phyloP scores from a whole-genome alignment of 208 protist species.

The Leptomonas seymouri region DNA sequence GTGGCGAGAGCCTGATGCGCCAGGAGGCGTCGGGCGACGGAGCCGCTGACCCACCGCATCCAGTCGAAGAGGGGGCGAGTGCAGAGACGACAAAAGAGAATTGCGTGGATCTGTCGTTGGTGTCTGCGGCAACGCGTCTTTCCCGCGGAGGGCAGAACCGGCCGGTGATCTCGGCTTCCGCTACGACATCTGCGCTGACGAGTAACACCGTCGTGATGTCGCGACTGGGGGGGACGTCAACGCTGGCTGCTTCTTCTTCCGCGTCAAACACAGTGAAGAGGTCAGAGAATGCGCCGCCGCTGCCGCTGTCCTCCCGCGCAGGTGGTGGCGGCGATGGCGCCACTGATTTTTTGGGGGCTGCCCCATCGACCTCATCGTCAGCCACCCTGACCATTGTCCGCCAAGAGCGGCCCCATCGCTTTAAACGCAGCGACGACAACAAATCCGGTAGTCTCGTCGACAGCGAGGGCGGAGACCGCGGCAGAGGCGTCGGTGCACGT shows the following conservation, averaged over 20 bases:
- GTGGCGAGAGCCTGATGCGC: neutral
- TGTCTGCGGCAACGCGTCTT: neutral
- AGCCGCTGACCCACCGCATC: neutral
- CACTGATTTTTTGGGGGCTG: neutral
- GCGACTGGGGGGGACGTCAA: neutral
- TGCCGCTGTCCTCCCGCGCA: constrained; percentile 14
- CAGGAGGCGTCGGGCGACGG: neutral
- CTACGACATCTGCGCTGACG: constrained; percentile 2
- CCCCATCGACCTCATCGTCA: neutral
- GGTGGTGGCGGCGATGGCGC: neutral
- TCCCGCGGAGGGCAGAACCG: neutral
- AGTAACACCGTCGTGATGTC: constrained; percentile 29
- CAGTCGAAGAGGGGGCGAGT: neutral
- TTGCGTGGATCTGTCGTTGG: neutral
- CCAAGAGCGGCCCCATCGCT: constrained; percentile 10
- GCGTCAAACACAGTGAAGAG: neutral
- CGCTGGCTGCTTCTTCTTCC: neutral
- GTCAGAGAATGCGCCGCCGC: constrained; percentile 3
- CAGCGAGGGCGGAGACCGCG: constrained; percentile 1
- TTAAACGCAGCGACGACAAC: constrained; percentile 3
- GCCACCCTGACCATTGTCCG: neutral
- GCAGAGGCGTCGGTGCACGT: neutral
- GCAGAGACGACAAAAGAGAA: too few relatives aligned
- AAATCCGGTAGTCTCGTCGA: neutral
- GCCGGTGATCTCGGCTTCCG: constrained; percentile 12